Evolutionary conservation across 2,329 filamentous ascomycete species (phyloP).

Genomic region (Coniochaeta sp.): DNA sequence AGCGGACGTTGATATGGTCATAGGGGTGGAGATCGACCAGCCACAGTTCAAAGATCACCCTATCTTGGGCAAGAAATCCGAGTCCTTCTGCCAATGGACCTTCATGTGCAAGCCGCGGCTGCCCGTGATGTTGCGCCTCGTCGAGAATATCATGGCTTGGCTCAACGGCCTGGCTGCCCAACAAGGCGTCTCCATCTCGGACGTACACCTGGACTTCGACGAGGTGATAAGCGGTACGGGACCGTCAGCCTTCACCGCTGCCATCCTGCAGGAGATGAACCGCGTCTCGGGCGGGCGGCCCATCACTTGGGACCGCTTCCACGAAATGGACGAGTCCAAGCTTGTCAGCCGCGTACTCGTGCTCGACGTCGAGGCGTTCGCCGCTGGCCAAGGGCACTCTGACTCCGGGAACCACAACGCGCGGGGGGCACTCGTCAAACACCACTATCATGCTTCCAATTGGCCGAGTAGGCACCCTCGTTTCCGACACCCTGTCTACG

Average conservation of each 20-base stretch:
- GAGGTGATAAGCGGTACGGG: conserved; percentile 24
- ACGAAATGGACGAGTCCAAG: conserved; percentile 7
- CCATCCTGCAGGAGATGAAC: conserved; percentile 19
- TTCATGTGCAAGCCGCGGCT: conserved; percentile 24
- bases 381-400: conserved; percentile 12
- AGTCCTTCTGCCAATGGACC: conserved; percentile 26
- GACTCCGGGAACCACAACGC: conserved; percentile 27
- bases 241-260: conserved; percentile 22
- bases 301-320: conserved; percentile 6
- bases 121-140: conserved; percentile 19
- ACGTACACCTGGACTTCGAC: conserved; percentile 14
- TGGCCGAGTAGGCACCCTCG: conserved; percentile 62
- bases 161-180: conserved; percentile 11
- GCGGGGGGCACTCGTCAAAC: conserved; percentile 9
- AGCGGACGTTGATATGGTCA: conserved; percentile 14
- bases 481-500: conserved; percentile 60
- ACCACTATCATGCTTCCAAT: conserved; percentile 55
- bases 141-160: conserved; percentile 12
- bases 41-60: conserved; percentile 16
- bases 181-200: conserved; percentile 5
- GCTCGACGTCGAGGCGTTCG: conserved; percentile 11
- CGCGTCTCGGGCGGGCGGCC: neutral
- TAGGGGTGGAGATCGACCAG: conserved; percentile 24
- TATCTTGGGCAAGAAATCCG: conserved; percentile 19
- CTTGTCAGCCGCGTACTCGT: conserved; percentile 9